These are phyloP conservation scores for Aquilaria sinensis DNA, from an alignment of 345 rosid species.

Conservation along the genomic window DNA sequence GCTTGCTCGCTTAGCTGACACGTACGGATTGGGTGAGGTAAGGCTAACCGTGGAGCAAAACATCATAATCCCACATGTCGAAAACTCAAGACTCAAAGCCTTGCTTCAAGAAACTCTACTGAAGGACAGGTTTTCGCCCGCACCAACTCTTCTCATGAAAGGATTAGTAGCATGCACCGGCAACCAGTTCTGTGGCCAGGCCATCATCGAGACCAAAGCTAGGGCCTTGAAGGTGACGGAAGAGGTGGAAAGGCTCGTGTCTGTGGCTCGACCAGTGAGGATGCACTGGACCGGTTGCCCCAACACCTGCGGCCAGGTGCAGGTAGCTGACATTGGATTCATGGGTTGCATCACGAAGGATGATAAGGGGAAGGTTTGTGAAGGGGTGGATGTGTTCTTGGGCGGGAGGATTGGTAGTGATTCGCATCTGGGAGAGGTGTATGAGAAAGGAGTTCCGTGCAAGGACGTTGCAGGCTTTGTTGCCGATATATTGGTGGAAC, in stretches of 20 bases:
- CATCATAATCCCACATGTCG: conserved; percentile 77
- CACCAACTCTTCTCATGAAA: conserved; percentile 79
- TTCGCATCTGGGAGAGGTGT: conserved; percentile 71
- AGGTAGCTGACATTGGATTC: conserved; percentile 93
- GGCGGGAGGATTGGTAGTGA: conserved; percentile 91
- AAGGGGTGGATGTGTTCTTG: conserved; percentile 76
- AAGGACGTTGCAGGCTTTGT: conserved; percentile 80
- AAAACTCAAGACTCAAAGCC: conserved; percentile 62
- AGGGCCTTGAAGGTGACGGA: conserved; percentile 81
- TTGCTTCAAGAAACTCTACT: conserved; percentile 61
- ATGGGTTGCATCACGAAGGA: conserved; percentile 94
- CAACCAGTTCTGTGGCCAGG: conserved; percentile 90
- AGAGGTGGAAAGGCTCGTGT: conserved; percentile 74
- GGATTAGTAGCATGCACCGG: conserved; percentile 94
- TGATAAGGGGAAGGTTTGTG: conserved; percentile 61
- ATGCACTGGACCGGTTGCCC: conserved; percentile 99
- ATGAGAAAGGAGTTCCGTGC: conserved; percentile 80
- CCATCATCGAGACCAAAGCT: conserved; percentile 87
- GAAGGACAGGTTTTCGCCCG: conserved; percentile 51
- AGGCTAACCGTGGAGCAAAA: conserved; percentile 91
- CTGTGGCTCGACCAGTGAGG: conserved; percentile 55
- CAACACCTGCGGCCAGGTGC: conserved; percentile 82
- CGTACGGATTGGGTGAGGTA: conserved; percentile 79
- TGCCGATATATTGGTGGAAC: conserved; percentile 60
- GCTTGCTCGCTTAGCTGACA: conserved; percentile 70